These are phyloP conservation scores for Euphorbia neoarborescens DNA, from an alignment of 441 rosid genomes.

Conservation along the genomic window DNA sequence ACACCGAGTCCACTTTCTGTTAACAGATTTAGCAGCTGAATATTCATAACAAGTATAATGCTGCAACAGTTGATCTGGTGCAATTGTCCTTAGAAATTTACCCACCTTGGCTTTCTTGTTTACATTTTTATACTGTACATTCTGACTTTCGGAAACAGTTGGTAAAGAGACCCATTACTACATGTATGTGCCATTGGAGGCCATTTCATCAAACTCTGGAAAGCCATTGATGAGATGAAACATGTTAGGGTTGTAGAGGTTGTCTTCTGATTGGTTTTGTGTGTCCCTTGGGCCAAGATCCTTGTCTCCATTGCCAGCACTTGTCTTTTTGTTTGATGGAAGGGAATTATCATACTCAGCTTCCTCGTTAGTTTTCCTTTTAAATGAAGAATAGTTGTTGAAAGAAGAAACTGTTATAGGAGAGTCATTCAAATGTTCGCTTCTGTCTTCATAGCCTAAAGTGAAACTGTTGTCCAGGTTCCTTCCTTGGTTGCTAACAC, in stretches of 20 bases:
- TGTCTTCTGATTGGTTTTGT: slow-evolving; percentile 19
- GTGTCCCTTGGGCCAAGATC: slow-evolving; percentile 14
- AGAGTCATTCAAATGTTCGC: slow-evolving; percentile 18
- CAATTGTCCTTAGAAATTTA: background rate
- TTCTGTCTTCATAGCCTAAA: slow-evolving; percentile 13
- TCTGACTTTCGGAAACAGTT: background rate
- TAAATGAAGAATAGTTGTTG: slow-evolving; percentile 18
- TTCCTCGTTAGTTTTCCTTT: slow-evolving; percentile 22
- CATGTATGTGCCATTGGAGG: slow-evolving; percentile 20
- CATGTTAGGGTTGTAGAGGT: slow-evolving; percentile 20
- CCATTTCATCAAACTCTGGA: slow-evolving; percentile 24
- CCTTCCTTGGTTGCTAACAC: slow-evolving; percentile 27
- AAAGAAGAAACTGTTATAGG: slow-evolving; percentile 24
- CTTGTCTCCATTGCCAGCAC: slow-evolving; percentile 7
- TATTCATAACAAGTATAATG: background rate
- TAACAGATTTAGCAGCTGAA: background rate
- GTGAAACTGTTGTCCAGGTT: slow-evolving; percentile 11
- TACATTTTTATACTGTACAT: slow-evolving; percentile 19
- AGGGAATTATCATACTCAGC: slow-evolving; percentile 11
- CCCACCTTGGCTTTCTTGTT: background rate
- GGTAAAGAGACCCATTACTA: slow-evolving; percentile 4
- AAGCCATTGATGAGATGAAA: slow-evolving; percentile 25
- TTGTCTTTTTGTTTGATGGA: slow-evolving; percentile 14
- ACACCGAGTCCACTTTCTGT: background rate
- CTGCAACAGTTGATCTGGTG: background rate